phyloP scores from a whole-genome alignment of 2,329 filamentous ascomycete species.

The Colletotrichum cordylinicola region DNA sequence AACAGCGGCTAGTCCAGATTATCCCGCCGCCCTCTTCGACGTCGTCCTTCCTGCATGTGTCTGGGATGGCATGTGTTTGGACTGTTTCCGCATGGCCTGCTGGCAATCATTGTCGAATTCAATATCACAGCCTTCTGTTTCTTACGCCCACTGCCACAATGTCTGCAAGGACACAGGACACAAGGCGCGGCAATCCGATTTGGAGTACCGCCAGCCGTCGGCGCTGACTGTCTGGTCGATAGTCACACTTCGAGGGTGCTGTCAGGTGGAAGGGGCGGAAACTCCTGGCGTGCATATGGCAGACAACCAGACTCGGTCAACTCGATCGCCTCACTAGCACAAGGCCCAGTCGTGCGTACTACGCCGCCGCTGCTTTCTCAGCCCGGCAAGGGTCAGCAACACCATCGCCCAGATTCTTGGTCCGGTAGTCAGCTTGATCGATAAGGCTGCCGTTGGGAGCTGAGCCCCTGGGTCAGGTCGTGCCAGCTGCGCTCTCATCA shows the following conservation, averaged over 20 bases:
- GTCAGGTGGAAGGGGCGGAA: neutral
- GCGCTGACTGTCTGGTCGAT: neutral
- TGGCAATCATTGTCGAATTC: neutral
- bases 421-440: neutral
- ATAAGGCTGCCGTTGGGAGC: neutral
- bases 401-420: neutral
- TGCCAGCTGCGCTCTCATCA: neutral
- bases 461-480: neutral
- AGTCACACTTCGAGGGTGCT: neutral
- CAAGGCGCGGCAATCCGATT: neutral
- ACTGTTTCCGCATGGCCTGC: neutral
- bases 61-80: neutral
- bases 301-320: constrained; percentile 9
- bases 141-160: neutral
- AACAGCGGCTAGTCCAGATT: neutral
- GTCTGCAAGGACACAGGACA: neutral
- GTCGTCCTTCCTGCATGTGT: neutral
- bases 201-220: neutral
- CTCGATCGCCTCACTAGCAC: neutral
- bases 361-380: neutral
- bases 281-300: neutral
- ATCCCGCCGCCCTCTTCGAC: neutral
- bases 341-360: neutral
- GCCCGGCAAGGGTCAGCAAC: constrained; percentile 8
- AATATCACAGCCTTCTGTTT: neutral